A percentile compares a stretch with the other conserved stretches of the same genome.
Evolutionary conservation across 2,329 filamentous ascomycete genomes (phyloP).

Genomic region (Fusarium sp.): DNA sequence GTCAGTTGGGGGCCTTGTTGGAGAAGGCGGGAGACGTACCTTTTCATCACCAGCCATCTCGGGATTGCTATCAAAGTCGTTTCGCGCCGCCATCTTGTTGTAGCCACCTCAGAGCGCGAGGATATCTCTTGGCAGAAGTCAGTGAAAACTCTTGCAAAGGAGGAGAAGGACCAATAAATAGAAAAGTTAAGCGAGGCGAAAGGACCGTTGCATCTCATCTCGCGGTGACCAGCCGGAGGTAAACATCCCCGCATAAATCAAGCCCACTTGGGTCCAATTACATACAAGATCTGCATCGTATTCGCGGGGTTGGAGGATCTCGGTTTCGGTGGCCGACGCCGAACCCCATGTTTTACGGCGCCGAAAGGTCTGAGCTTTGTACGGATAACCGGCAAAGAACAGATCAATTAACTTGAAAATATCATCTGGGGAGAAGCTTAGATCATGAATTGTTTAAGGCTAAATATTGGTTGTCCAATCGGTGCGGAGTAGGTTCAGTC

Average conservation of each 20-base stretch:
- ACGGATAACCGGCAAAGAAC: not conserved
- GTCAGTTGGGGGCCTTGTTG: not conserved
- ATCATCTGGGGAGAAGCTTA: not conserved
- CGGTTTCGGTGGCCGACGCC: conserved; percentile 11
- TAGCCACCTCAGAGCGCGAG: no score
- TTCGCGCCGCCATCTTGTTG: not conserved
- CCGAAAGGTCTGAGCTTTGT: not conserved
- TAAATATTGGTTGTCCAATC: not conserved
- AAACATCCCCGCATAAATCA: conserved; percentile 21
- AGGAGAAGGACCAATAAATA: not conserved
- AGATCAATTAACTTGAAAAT: not conserved
- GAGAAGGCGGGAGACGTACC: not conserved
- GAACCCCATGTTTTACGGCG: not conserved
- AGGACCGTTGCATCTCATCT: conserved; percentile 11
- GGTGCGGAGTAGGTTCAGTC: not conserved
- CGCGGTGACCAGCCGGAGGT: not conserved
- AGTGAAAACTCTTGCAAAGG: not conserved
- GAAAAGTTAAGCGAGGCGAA: conserved; percentile 10
- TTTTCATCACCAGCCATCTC: conserved; percentile 22
- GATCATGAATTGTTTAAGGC: not conserved
- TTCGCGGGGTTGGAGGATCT: not conserved
- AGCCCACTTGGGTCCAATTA: not conserved
- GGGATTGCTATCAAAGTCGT: conserved; percentile 5
- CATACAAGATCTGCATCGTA: conserved; percentile 14
- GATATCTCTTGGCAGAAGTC: not conserved